Percentiles rank a stretch among this genome's conserved stretches.
Evolutionary conservation across 78 protist species (phyloP).

Genomic region (Pelomyxa schiedti): DNA sequence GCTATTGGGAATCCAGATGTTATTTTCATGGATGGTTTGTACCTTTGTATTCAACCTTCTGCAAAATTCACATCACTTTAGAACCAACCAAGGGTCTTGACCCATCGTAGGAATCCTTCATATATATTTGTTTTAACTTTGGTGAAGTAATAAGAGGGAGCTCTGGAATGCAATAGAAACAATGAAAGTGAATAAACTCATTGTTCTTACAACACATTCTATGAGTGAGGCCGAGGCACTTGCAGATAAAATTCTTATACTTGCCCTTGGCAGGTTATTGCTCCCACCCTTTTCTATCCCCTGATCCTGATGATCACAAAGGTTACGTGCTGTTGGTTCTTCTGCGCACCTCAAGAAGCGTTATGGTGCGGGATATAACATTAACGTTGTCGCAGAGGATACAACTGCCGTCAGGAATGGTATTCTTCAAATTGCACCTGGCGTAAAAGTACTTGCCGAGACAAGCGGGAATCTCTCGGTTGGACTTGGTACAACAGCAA

Average conservation of each 20-base stretch:
- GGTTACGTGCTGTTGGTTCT: slow-evolving; percentile 26
- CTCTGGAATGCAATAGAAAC: slow-evolving; percentile 19
- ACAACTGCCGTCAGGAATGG: too few relatives aligned
- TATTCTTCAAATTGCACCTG: too few relatives aligned
- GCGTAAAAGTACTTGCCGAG: too few relatives aligned
- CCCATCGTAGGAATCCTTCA: slow-evolving; percentile 3
- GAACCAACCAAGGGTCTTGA: slow-evolving; percentile 38
- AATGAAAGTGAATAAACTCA: neutral
- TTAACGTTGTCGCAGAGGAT: slow-evolving; percentile 2
- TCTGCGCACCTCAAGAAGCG: slow-evolving; percentile 32
- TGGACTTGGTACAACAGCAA: neutral
- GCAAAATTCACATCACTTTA: too few relatives aligned
- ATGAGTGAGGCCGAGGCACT: slow-evolving; percentile 40
- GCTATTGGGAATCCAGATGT: slow-evolving; percentile 12
- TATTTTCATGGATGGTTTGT: slow-evolving; percentile 22
- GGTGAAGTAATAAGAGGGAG: slow-evolving; percentile 3
- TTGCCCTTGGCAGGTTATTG: neutral
- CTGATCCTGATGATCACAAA: neutral
- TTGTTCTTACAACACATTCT: slow-evolving; percentile 33
- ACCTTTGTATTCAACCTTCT: too few relatives aligned
- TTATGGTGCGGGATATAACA: slow-evolving; percentile 57
- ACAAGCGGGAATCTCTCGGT: too few relatives aligned
- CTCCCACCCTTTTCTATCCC: neutral
- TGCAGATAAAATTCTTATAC: neutral
- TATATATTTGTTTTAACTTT: neutral